Base-by-base conservation (phyloP, 495 filamentous ascomycete species). In the Delitschia confertaspora region DNA sequence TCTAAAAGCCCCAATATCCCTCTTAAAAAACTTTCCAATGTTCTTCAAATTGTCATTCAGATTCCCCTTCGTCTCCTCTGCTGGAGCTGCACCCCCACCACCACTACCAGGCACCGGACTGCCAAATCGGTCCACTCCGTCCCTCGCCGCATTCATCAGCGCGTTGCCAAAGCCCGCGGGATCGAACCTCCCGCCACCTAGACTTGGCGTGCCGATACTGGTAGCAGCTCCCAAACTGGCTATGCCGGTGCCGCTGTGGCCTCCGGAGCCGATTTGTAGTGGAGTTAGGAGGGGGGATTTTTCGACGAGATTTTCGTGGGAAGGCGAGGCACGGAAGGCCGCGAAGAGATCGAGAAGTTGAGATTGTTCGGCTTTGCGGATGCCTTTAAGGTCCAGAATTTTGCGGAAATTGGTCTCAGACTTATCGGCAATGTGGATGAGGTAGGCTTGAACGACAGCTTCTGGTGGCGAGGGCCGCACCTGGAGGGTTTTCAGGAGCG, bases 341-440 rank as follows among this genome's bases (percentile, higher is more conserved):
- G 81, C 72, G 67, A 95, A 96, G 3, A 98, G 69, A 58, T 98
- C 91, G 25, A 93, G 67, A 4, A 98, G 79, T 43, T 80, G 73
- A 7, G 76, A 64, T 54, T 96, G 89, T 47, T 96, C 53, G 33
- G 38, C 35, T 42, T 47, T 45, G 30, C 83, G 74, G 47, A 95
- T 81, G 43, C 85, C 85, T 57, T 95, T 93, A 49, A 95, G 73
- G 34, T 98, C 91, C 26, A 98, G 80, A 45, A 98, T 83, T 65
- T 94, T 95, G 50, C 82, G 78, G 77, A 98, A 98, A 69, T 98
- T 98, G 47, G 80, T 75, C 60, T 95, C 85, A 61, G 81, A 88
- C 35, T 77, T 75, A 67, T 94, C 88, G 55, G 79, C 85, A 51
- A 96, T 88, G 65, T 94, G 85, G 59, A 93, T 85, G 23, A 96